These are phyloP conservation scores for Starmera amethionina DNA, from an alignment of 805 yeast genomes.

Conservation along the genomic window DNA sequence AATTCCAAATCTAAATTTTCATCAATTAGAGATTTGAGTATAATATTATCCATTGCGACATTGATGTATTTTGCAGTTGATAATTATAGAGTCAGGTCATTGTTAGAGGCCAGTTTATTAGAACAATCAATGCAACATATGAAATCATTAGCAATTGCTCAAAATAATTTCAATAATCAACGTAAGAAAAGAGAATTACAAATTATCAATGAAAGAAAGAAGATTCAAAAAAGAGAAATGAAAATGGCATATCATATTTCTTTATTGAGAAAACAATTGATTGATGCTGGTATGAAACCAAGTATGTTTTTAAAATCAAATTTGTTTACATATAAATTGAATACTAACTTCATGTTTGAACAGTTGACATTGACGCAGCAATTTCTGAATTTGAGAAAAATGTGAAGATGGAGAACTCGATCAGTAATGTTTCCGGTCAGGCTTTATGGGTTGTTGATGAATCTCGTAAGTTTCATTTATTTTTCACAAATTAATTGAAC, in stretches of 20 bases:
- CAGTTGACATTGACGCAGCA: constrained; percentile 40
- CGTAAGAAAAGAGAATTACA: constrained; percentile 43
- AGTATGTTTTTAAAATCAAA: constrained; percentile 8
- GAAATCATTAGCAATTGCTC: constrained; percentile 25
- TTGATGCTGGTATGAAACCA: constrained; percentile 50
- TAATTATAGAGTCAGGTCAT: constrained; percentile 33
- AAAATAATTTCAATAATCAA: constrained; percentile 39
- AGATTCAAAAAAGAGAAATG: constrained; percentile 36
- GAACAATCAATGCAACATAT: constrained; percentile 23
- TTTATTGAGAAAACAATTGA: constrained; percentile 48
- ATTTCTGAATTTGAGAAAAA: constrained; percentile 44
- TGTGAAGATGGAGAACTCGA: constrained; percentile 48
- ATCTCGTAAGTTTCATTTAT: constrained; percentile 14
- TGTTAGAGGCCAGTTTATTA: constrained; percentile 22
- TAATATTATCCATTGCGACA: constrained; percentile 32
- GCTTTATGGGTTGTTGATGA: constrained; percentile 52
- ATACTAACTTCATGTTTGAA: constrained; percentile 4
- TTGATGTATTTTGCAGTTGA: constrained; percentile 42
- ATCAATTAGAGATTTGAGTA: constrained; percentile 27
- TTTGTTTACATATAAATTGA: no score
- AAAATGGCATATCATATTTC: constrained; percentile 64
- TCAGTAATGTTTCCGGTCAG: constrained; percentile 45
- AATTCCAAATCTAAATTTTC: constrained; percentile 1
- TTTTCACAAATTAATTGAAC: no score
- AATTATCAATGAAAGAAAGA: constrained; percentile 41